Conservation (phyloP, 2,329 filamentous ascomycete species). For the Arthrobotrys conoides region DNA sequence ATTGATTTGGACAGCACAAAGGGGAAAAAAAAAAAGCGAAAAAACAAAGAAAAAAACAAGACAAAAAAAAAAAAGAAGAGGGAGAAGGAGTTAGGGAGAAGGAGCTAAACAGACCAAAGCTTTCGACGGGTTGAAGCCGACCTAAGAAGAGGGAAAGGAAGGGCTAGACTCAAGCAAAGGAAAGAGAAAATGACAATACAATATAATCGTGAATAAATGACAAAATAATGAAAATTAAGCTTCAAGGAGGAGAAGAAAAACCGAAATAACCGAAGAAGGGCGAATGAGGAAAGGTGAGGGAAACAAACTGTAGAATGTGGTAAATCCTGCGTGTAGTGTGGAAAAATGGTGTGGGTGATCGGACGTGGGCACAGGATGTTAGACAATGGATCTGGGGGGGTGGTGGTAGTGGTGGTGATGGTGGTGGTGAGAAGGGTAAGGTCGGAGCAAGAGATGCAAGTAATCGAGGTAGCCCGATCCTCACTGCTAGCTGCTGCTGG, state of each 20-base stretch:
- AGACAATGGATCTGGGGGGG: neutral
- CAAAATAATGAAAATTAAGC: conserved; percentile 14
- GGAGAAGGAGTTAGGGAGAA: too few species aligned
- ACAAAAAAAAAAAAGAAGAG: too few species aligned
- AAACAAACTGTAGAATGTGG: conserved; percentile 10
- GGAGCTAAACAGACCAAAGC: too few species aligned
- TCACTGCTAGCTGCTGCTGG: conserved; percentile 2
- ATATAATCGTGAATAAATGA: too few species aligned
- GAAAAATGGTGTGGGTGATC: conserved; percentile 18
- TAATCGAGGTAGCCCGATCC: conserved; percentile 38
- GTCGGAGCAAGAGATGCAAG: conserved; percentile 48
- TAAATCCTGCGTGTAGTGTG: neutral
- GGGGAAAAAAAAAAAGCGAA: neutral
- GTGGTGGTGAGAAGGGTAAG: conserved; percentile 20
- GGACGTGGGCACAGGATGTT: neutral
- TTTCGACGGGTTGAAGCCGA: too few species aligned
- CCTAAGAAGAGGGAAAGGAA: too few species aligned
- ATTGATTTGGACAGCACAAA: too few species aligned
- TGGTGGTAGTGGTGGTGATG: too few species aligned
- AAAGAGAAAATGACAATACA: too few species aligned
- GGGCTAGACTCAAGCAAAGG: too few species aligned
- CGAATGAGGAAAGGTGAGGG: conserved; percentile 14
- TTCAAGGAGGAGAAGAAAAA: conserved; percentile 22
- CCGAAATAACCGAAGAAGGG: conserved; percentile 15
- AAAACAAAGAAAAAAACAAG: too few species aligned